Evolutionary conservation across 2,329 filamentous ascomycete genomes (phyloP).

Genomic region (Pyricularia pennisetigena): DNA sequence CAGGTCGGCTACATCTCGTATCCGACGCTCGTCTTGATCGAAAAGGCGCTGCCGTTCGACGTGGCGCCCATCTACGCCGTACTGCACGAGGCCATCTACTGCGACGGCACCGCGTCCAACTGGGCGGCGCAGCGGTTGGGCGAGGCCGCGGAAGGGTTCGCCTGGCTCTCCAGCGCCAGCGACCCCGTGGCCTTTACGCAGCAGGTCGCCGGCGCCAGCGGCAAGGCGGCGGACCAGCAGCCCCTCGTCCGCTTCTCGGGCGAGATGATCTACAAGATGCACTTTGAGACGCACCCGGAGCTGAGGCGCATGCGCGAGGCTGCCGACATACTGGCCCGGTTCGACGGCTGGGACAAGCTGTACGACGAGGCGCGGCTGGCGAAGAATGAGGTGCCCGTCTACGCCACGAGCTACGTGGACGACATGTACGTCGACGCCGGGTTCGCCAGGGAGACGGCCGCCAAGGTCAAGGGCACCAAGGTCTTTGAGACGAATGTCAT

Average conservation of each 20-base stretch:
- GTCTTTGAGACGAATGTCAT: slow-evolving; percentile 78
- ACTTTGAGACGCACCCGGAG: slow-evolving; percentile 74
- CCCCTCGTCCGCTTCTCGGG: slow-evolving; percentile 70
- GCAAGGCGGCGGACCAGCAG: slow-evolving; percentile 17
- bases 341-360: slow-evolving; percentile 61
- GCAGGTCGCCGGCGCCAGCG: not conserved
- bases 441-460: slow-evolving; percentile 63
- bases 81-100: slow-evolving; percentile 84
- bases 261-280: slow-evolving; percentile 85
- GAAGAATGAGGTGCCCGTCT: slow-evolving; percentile 75
- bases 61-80: slow-evolving; percentile 74
- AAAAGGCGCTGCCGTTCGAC: slow-evolving; percentile 61
- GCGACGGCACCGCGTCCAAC: slow-evolving; percentile 55
- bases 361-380: slow-evolving; percentile 67
- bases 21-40: slow-evolving; percentile 59
- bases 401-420: slow-evolving; percentile 72
- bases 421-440: slow-evolving; percentile 89
- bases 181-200: not conserved
- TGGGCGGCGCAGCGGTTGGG: slow-evolving; percentile 68
- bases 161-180: slow-evolving; percentile 34
- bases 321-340: slow-evolving; percentile 60
- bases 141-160: slow-evolving; percentile 31
- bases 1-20: slow-evolving; percentile 67
- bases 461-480: slow-evolving; percentile 64
- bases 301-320: slow-evolving; percentile 58